phyloP scores from a whole-genome alignment of 805 yeast genomes.

The Candida vaughaniae region DNA sequence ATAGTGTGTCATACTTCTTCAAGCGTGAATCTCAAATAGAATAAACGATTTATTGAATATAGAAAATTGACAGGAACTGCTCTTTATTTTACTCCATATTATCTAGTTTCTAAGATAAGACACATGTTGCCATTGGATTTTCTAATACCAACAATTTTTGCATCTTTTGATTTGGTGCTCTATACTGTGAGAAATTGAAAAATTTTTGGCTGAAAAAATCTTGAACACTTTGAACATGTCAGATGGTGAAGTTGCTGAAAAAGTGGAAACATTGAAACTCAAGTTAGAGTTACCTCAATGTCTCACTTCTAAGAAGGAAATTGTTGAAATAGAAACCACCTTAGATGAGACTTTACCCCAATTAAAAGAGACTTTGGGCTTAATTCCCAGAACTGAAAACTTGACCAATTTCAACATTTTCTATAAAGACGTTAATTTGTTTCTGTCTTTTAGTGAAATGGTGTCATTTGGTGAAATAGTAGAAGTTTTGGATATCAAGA shows the following conservation, averaged over 20 bases:
- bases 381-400: conserved; percentile 56
- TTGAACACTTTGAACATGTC: conserved; percentile 4
- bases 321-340: conserved; percentile 27
- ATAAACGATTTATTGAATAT: no score
- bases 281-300: conserved; percentile 8
- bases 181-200: conserved; percentile 6
- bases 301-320: conserved; percentile 11
- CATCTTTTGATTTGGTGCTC: no score
- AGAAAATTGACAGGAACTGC: no score
- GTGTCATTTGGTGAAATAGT: conserved; percentile 25
- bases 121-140: no score
- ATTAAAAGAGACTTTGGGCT: conserved; percentile 55
- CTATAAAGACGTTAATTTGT: conserved; percentile 31
- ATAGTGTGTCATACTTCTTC: no score
- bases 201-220: conserved; percentile 10
- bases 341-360: conserved; percentile 53
- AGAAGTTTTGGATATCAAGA: conserved; percentile 16
- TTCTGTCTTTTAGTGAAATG: conserved; percentile 28
- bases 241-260: conserved; percentile 4
- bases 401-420: conserved; percentile 58
- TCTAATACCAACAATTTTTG: no score
- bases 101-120: no score
- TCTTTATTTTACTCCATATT: no score
- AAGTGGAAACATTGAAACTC: conserved; percentile 7
- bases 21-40: no score